A percentile compares a stretch with the other conserved stretches of the same genome.
These are phyloP conservation scores for Huntiella abstrusa DNA, from an alignment of 2,329 filamentous ascomycete genomes.

Conservation along the genomic window DNA sequence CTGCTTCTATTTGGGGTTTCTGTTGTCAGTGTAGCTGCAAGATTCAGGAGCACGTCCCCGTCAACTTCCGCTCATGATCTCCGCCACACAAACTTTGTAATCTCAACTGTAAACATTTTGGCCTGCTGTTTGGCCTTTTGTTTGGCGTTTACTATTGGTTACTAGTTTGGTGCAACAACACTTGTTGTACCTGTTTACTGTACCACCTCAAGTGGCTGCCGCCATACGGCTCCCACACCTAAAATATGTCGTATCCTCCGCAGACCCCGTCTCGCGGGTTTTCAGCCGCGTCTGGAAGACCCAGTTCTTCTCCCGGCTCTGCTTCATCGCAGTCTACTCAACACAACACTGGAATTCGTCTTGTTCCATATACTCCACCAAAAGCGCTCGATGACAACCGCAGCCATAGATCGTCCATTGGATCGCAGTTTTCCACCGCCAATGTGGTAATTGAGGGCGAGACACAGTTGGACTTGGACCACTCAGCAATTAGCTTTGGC, in stretches of 20 bases:
- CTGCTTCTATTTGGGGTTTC: too few relatives aligned
- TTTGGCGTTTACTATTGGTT: background rate
- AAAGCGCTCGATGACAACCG: conserved; percentile 18
- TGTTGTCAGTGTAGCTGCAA: too few relatives aligned
- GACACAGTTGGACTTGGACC: background rate
- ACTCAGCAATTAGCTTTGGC: conserved; percentile 1
- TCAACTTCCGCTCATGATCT: too few relatives aligned
- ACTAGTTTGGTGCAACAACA: background rate
- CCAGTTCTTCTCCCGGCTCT: conserved; percentile 11
- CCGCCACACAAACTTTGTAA: too few relatives aligned
- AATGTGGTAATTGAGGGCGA: conserved; percentile 9
- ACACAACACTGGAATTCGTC: conserved; percentile 24
- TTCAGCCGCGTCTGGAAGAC: conserved; percentile 6
- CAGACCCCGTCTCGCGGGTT: conserved; percentile 12
- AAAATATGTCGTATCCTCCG: conserved; percentile 13
- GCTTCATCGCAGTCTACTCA: conserved; percentile 15
- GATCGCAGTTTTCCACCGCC: conserved; percentile 6
- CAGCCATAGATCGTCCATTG: conserved; percentile 12
- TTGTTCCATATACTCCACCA: conserved; percentile 31
- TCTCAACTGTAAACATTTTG: background rate
- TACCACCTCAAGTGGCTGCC: too few relatives aligned
- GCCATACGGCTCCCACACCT: conserved; percentile 1
- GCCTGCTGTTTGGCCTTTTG: background rate
- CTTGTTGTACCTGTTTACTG: too few relatives aligned
- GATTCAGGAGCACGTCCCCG: too few relatives aligned